Percentiles rank a stretch among this genome's conserved stretches.
These are phyloP conservation scores for Nemophila menziesii DNA, from an alignment of 257 asterid genomes.

Conservation along the genomic window DNA sequence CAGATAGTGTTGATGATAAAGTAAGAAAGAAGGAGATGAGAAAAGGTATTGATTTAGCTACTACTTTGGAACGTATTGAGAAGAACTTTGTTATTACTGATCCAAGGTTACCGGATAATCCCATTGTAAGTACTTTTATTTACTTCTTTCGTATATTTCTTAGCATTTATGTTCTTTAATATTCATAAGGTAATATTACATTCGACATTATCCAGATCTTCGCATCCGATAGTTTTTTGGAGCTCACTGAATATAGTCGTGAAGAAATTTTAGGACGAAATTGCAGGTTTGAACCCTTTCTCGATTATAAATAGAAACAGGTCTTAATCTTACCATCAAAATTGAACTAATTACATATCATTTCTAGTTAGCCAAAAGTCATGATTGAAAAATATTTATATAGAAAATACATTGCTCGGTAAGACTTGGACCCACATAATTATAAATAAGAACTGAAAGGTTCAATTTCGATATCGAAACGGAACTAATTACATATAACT, in stretches of 20 bases:
- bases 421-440: no score
- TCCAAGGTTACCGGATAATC: conserved; percentile 96
- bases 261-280: conserved; percentile 96
- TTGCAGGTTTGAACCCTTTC: conserved; percentile 52
- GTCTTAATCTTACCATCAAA: no score
- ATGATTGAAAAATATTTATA: no score
- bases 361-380: no score
- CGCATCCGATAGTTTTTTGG: conserved; percentile 99
- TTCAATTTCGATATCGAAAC: no score
- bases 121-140: conserved; percentile 54
- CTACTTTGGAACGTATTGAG: conserved; percentile 97
- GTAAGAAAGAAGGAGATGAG: conserved; percentile 96
- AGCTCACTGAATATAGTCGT: conserved; percentile 90
- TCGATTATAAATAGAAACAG: no score
- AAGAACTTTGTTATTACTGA: conserved; percentile 94
- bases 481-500: no score
- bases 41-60: conserved; percentile 97
- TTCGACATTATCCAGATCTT: conserved; percentile 41
- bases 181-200: neutral
- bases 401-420: no score
- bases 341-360: no score
- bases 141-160: neutral
- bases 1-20: conserved; percentile 85
- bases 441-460: no score
- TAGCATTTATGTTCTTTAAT: neutral